phyloP scores from a whole-genome alignment of 768 basidiomycete genomes.

The Naganishia vishniacii region DNA sequence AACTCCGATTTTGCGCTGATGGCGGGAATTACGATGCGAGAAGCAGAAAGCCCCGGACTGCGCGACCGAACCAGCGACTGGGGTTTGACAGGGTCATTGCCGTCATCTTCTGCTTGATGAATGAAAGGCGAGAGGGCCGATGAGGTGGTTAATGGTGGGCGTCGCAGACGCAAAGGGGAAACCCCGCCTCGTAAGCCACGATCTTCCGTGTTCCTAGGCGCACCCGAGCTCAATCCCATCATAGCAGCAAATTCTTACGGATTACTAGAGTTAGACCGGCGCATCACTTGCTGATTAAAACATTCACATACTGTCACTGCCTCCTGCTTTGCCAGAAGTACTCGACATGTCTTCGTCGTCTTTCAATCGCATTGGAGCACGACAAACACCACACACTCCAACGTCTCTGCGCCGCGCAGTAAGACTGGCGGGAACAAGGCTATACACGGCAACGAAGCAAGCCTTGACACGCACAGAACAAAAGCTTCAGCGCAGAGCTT shows the following conservation, averaged over 20 bases:
- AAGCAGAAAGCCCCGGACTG: slow-evolving; percentile 9
- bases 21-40: slow-evolving; percentile 78
- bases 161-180: not conserved
- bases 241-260: slow-evolving; percentile 22
- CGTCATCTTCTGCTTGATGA: slow-evolving; percentile 61
- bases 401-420: slow-evolving; percentile 68
- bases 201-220: not conserved
- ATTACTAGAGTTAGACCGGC: not conserved
- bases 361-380: slow-evolving; percentile 91
- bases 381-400: slow-evolving; percentile 94
- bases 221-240: slow-evolving; percentile 15
- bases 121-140: slow-evolving; percentile 20
- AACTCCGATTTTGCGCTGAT: slow-evolving; percentile 94
- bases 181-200: not conserved
- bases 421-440: slow-evolving; percentile 56
- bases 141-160: not conserved
- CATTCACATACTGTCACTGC: slow-evolving; percentile 12
- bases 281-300: not conserved
- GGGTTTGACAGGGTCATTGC: slow-evolving; percentile 80
- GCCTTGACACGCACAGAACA: slow-evolving; percentile 58
- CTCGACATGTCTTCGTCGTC: slow-evolving; percentile 62
- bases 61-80: slow-evolving; percentile 23
- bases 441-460: slow-evolving; percentile 95
- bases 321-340: not conserved
- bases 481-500: not conserved